phyloP scores from a whole-genome alignment of 1,284 basidiomycete species.

The Mycena sp. region DNA sequence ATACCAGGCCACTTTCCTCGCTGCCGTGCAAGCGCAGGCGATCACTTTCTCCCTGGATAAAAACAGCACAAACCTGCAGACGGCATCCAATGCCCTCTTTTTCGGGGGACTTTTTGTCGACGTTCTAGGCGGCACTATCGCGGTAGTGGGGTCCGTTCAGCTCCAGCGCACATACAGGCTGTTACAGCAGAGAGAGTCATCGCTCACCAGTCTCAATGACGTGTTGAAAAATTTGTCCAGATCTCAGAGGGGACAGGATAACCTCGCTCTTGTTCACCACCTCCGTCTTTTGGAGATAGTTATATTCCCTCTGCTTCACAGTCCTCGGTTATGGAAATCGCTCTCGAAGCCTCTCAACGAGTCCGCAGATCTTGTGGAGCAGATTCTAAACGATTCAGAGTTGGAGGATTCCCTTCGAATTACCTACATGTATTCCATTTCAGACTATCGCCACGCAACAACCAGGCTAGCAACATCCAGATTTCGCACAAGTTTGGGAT shows the following conservation, averaged over 20 bases:
- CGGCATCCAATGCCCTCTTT: constrained; percentile 10
- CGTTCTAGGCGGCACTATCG: constrained; percentile 15
- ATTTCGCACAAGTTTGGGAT: constrained; percentile 3
- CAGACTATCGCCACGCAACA: constrained; percentile 13
- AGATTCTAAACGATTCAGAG: background rate
- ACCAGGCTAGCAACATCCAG: background rate
- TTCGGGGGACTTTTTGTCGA: constrained; percentile 24
- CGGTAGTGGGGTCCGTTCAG: constrained; percentile 9
- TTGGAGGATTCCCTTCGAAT: constrained; percentile 1
- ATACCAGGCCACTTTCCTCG: constrained; percentile 22
- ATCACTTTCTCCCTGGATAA: constrained; percentile 12
- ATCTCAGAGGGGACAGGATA: background rate
- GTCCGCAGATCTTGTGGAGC: constrained; percentile 1
- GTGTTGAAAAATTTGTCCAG: background rate
- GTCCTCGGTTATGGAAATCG: background rate
- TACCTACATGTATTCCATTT: background rate
- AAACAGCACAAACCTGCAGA: constrained; percentile 7
- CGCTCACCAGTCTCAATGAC: background rate
- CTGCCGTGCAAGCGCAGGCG: constrained; percentile 19
- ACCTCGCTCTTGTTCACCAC: background rate
- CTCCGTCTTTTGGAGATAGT: background rate
- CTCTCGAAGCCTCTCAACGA: background rate
- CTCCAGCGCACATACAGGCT: constrained; percentile 12
- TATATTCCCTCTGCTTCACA: background rate
- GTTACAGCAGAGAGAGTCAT: background rate